Base-by-base conservation (phyloP, 176 grass and related monocot species). In the Oryza glaberrima region DNA sequence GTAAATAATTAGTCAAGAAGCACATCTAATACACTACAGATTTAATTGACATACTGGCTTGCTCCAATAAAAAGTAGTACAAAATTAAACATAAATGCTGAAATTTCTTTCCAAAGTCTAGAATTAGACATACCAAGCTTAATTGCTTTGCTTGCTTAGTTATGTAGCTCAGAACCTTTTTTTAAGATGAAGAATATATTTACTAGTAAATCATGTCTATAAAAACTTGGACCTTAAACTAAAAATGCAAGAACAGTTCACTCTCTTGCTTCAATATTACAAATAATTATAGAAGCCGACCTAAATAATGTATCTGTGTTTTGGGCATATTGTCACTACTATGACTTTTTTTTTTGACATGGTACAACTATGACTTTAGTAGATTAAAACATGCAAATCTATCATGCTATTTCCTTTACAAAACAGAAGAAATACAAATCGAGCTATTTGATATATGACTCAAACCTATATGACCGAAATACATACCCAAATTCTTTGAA, bases 401-500 rank as follows among this genome's bases (percentile, higher is more conserved):
- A 23, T 40, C 36, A 12, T 72, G 38, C 41, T 70, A 38, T 66
- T 71, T 41, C 38, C 38, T 71, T 70, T n/a, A 71, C 1, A 19
- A 32, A 74, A 74, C 22, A 49, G 0, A 73, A 74, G 4, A 30
- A 75, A 75, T 4, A 35, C 43, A 44, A 44, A 44, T 44, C 8
- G 4, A 44, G 43, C 43, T 44, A 44, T 44, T 44, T 44, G 43
- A 44, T 44, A 9, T 9, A 9, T 44, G 43, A 44, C 43, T 44
- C 43, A 44, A 10, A 44, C 43, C 43, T 44, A 44, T 44, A 44
- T 44, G 43, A 44, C 43, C 9, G 43, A 54, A 54, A 75, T 17
- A 34, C 61, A 12, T 68, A 84, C 61, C 61, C 1, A 5, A 84
- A 82, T 32, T 46, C 11, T 3, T 67, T 41, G 5, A 76, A 84